Evolutionary conservation across 805 yeast species (phyloP), one percentile per base, ranked within the genome.

Genomic region (Isabelozyma pseudorhagii): DNA sequence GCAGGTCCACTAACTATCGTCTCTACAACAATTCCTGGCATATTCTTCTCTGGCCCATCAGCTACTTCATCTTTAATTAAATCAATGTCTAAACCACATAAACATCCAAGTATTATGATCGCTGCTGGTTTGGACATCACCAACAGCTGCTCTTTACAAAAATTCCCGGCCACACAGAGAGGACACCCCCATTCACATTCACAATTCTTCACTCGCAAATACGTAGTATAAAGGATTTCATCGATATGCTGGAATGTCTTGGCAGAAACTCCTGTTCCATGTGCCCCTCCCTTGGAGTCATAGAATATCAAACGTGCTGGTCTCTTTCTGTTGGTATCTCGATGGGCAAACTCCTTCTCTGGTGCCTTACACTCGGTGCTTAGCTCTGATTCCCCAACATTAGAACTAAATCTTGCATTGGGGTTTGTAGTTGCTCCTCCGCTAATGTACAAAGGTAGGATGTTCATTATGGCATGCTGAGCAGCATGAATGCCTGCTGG

Each of bases 401-500:
- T 62, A 1, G 71, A 63, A 9, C 55, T 54, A 46, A 62, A 68
- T 29, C 65, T 56, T 9, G 61, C 66, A 46, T 69, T 66, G 0
- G 73, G 70, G 38, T 65, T 59, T 7, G 72, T 63, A 55, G 84
- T 87, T 4, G 81, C 78, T 0, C 89, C 88, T 14, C 89, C 83
- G 10, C 83, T 82, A 4, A 91, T 82, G 51, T 81, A 84, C 27
- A 85, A 65, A 0, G 97, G 96, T 27, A 92, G 63, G 50, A 89
- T 77, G 44, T 88, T 84, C 79, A 94, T 84, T 1, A 94, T 70
- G 0, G 90, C 90, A 71, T 94, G 99, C 55, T 91, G 93, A 0
- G 97, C 96, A 1, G 96, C 97, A 69, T 94, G 99, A n/a, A 94
- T 89, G 0, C 94, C 96, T 5, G 89, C 99, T 0, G 98, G 93